Evolutionary conservation across 768 basidiomycete species (phyloP).

Genomic region (Russula ochroleuca): DNA sequence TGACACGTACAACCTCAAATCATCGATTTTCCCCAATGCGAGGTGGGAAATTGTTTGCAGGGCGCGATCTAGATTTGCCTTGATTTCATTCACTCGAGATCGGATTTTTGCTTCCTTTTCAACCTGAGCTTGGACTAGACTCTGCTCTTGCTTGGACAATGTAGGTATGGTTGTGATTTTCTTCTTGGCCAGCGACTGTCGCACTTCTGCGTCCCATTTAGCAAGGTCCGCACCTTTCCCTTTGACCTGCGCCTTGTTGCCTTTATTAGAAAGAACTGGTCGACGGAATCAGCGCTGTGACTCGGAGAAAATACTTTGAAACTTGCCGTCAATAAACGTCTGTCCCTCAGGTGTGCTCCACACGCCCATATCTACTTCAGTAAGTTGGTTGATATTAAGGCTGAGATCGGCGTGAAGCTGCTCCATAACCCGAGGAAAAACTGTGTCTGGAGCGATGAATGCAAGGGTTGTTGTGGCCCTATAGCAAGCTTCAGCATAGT

Average conservation of each 20-base stretch:
- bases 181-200: slow-evolving; percentile 78
- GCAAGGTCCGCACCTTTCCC: slow-evolving; percentile 87
- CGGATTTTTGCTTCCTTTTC: slow-evolving; percentile 73
- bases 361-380: slow-evolving; percentile 70
- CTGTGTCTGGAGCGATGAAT: slow-evolving; percentile 68
- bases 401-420: slow-evolving; percentile 67
- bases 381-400: slow-evolving; percentile 54
- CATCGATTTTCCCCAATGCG: slow-evolving; percentile 45
- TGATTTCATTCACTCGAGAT: slow-evolving; percentile 49
- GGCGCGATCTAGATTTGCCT: slow-evolving; percentile 57
- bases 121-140: slow-evolving; percentile 78
- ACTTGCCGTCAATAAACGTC: slow-evolving; percentile 70
- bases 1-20: slow-evolving; percentile 55
- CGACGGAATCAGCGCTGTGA: neutral
- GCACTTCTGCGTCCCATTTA: slow-evolving; percentile 94
- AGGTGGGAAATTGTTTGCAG: slow-evolving; percentile 66
- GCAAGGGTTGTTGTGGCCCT: slow-evolving; percentile 68
- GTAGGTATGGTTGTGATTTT: slow-evolving; percentile 49
- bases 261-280: slow-evolving; percentile 61
- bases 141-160: slow-evolving; percentile 81
- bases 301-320: neutral
- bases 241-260: slow-evolving; percentile 51
- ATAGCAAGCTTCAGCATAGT: slow-evolving; percentile 56
- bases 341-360: slow-evolving; percentile 85
- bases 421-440: slow-evolving; percentile 65